phyloP scores from a whole-genome alignment of 139 green algal species.

The Mesotaenium endlicherianum region DNA sequence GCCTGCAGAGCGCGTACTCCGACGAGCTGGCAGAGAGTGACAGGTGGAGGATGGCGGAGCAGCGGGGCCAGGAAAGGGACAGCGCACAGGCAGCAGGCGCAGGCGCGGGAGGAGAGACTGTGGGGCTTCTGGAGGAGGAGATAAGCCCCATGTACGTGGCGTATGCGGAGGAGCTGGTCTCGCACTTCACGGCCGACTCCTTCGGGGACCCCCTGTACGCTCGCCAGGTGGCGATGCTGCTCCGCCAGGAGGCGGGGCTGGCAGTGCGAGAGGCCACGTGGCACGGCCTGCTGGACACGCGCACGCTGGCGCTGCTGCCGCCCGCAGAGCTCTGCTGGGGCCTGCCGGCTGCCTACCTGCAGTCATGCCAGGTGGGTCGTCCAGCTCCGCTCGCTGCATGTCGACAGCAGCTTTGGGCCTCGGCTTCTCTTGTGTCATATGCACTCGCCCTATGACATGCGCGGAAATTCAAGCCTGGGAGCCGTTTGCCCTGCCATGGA shows the following conservation, averaged over 20 bases:
- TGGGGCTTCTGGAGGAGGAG: no score
- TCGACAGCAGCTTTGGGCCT: no score
- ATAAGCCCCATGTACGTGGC: conserved; percentile 13
- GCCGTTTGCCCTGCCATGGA: no score
- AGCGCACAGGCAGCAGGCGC: neutral
- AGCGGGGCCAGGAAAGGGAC: no score
- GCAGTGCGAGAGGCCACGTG: neutral
- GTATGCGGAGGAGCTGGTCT: neutral
- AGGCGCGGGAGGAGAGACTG: no score
- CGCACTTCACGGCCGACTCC: conserved; percentile 7
- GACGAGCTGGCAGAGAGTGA: no score
- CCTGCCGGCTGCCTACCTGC: neutral
- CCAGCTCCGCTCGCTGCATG: no score
- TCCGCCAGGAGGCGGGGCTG: neutral
- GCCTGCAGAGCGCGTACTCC: neutral
- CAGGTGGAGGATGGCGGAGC: no score
- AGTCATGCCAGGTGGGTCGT: neutral
- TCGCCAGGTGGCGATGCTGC: conserved; percentile 7
- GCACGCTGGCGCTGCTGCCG: neutral
- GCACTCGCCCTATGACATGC: no score
- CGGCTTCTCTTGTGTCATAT: no score
- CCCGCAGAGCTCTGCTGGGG: neutral
- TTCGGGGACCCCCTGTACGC: conserved; percentile 35
- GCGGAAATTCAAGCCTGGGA: no score
- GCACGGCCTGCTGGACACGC: neutral